Conservation (phyloP, 1,284 basidiomycete genomes). For the Ceratobasidium theobromae region DNA sequence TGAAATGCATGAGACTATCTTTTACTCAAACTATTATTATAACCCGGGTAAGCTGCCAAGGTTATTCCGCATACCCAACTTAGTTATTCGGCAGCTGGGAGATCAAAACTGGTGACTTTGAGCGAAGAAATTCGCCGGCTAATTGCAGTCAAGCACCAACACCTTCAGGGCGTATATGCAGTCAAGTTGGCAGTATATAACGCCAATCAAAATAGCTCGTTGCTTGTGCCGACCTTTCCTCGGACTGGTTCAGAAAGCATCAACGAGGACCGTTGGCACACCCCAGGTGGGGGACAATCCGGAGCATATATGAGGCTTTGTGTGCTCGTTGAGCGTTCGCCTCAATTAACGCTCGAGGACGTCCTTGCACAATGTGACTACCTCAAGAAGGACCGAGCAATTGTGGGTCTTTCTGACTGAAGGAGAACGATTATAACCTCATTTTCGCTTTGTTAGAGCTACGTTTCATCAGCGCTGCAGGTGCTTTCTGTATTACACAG, state of each 20-base stretch:
- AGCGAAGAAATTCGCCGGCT: conserved; percentile 16
- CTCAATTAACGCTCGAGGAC: conserved; percentile 18
- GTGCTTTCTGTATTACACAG: conserved; percentile 15
- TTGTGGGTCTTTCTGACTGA: conserved; percentile 2
- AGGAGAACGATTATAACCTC: not conserved
- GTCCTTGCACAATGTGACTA: conserved; percentile 25
- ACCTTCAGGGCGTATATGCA: conserved; percentile 23
- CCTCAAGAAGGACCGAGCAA: conserved; percentile 22
- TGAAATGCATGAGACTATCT: conserved; percentile 29
- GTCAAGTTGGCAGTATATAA: conserved; percentile 10
- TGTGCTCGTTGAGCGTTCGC: conserved; percentile 28
- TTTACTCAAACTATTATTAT: conserved; percentile 27
- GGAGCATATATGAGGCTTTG: conserved; percentile 18
- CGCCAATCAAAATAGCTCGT: not conserved
- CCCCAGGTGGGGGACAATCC: conserved; percentile 1
- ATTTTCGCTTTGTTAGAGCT: not conserved
- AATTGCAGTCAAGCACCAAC: conserved; percentile 3
- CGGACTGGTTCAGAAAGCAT: not conserved
- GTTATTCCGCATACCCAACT: not conserved
- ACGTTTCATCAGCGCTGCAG: conserved; percentile 24
- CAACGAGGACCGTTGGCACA: conserved; percentile 5
- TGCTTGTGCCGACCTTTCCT: not conserved
- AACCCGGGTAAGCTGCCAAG: conserved; percentile 14
- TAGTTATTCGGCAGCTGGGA: conserved; percentile 12
- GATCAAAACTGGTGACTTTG: conserved; percentile 18